Evolutionary conservation across 495 filamentous ascomycete species (phyloP).

Genomic region (Podospora pseudocomata): DNA sequence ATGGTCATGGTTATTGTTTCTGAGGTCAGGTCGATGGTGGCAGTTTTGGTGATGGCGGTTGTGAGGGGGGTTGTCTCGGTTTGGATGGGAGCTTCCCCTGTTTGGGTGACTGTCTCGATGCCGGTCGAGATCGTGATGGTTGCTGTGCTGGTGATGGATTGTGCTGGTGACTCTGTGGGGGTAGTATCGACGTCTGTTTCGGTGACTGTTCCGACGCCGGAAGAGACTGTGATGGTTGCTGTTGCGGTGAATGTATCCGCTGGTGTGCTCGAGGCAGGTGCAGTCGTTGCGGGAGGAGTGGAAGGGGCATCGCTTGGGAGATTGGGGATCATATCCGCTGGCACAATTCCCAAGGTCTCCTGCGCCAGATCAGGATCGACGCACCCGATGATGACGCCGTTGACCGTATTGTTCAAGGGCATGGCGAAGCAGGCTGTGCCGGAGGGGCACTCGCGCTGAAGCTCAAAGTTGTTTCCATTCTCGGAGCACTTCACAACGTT

Average conservation of each 20-base stretch:
- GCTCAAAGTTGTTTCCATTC: constrained; percentile 32
- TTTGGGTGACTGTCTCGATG: constrained; percentile 16
- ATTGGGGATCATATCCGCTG: constrained; percentile 8
- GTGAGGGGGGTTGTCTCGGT: background rate
- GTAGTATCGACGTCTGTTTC: background rate
- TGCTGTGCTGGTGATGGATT: constrained; percentile 12
- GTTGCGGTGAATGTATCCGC: background rate
- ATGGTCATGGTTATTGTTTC: background rate
- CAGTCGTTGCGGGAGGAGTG: background rate
- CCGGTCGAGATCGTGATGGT: constrained; percentile 15
- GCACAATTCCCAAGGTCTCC: constrained; percentile 25
- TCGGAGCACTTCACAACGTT: constrained; percentile 31
- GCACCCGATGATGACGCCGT: constrained; percentile 39
- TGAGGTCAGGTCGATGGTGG: background rate
- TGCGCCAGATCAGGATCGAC: constrained; percentile 27
- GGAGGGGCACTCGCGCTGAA: constrained; percentile 21
- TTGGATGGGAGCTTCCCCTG: constrained; percentile 8
- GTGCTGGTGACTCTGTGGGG: background rate
- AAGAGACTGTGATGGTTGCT: background rate
- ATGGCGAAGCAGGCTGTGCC: constrained; percentile 39
- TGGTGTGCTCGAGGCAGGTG: background rate
- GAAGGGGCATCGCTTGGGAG: background rate
- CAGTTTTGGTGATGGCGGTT: background rate
- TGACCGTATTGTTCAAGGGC: constrained; percentile 39
- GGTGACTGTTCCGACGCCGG: background rate